Evolutionary conservation across 345 rosid genomes (phyloP).

Genomic region (Populus simonii): DNA sequence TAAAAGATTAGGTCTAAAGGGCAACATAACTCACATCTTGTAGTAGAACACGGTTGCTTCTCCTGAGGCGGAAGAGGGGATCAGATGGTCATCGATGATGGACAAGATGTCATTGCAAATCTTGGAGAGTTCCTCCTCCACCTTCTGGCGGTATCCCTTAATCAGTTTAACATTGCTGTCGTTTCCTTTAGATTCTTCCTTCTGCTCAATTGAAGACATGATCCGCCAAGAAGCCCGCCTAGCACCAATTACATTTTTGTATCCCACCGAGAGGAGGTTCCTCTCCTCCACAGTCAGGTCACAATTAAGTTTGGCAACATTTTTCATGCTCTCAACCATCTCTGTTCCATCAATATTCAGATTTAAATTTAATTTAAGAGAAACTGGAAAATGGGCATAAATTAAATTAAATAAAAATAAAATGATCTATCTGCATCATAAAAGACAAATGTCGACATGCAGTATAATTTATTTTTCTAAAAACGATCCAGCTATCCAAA

Average conservation of each 20-base stretch:
- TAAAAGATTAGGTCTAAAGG: neutral
- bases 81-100: constrained; percentile 81
- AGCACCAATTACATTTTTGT: constrained; percentile 92
- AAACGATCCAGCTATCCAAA: neutral
- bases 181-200: constrained; percentile 89
- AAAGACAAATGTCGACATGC: too few species aligned
- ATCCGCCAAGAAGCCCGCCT: constrained; percentile 96
- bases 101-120: constrained; percentile 79
- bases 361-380: neutral
- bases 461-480: neutral
- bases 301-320: constrained; percentile 68
- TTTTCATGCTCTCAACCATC: constrained; percentile 97
- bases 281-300: constrained; percentile 96
- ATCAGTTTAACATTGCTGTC: constrained; percentile 81
- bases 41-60: constrained; percentile 98
- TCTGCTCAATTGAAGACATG: constrained; percentile 95
- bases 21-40: constrained; percentile 62
- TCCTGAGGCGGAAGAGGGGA: constrained; percentile 76
- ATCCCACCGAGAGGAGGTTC: constrained; percentile 92
- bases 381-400: neutral
- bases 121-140: constrained; percentile 84
- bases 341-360: constrained; percentile 37
- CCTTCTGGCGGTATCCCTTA: constrained; percentile 79
- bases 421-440: too few species aligned
- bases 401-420: neutral